These are phyloP conservation scores for Fusarium staphyleae DNA, from an alignment of 2,329 filamentous ascomycete species.

Conservation along the genomic window DNA sequence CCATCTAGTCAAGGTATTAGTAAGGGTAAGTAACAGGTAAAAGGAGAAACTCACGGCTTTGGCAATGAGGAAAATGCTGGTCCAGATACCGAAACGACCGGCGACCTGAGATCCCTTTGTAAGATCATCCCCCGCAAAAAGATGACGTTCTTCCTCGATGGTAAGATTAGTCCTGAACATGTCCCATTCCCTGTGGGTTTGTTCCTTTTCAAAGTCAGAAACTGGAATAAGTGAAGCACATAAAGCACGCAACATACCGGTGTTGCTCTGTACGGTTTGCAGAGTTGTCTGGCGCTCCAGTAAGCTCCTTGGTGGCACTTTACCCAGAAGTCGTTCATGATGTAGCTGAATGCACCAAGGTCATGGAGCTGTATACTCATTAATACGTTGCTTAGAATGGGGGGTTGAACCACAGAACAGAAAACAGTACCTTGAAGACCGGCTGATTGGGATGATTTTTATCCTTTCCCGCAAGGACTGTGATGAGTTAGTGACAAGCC, in stretches of 20 bases:
- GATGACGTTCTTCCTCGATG: background rate
- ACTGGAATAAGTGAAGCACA: background rate
- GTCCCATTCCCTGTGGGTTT: constrained; percentile 39
- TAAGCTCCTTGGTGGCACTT: constrained; percentile 5
- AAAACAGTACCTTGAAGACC: constrained; percentile 38
- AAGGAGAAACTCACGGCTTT: constrained; percentile 33
- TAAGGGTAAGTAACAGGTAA: background rate
- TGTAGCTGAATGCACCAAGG: constrained; percentile 36
- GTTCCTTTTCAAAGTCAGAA: constrained; percentile 36
- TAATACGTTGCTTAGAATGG: background rate
- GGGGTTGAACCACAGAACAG: background rate
- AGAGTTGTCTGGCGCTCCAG: constrained; percentile 27
- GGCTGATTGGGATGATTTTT: constrained; percentile 27
- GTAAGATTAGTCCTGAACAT: constrained; percentile 9
- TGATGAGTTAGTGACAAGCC: constrained; percentile 3
- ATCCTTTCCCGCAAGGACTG: constrained; percentile 35
- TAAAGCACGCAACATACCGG: constrained; percentile 31
- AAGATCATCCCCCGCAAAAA: constrained; percentile 27
- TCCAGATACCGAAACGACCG: constrained; percentile 43
- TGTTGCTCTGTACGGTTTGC: constrained; percentile 33
- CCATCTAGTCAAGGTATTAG: constrained; percentile 37
- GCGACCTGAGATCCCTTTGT: constrained; percentile 25
- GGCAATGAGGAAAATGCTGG: constrained; percentile 41
- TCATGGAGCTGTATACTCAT: constrained; percentile 38
- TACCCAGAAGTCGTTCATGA: constrained; percentile 32